phyloP scores from a whole-genome alignment of 139 green algal genomes.

The Nannochloris sp. region DNA sequence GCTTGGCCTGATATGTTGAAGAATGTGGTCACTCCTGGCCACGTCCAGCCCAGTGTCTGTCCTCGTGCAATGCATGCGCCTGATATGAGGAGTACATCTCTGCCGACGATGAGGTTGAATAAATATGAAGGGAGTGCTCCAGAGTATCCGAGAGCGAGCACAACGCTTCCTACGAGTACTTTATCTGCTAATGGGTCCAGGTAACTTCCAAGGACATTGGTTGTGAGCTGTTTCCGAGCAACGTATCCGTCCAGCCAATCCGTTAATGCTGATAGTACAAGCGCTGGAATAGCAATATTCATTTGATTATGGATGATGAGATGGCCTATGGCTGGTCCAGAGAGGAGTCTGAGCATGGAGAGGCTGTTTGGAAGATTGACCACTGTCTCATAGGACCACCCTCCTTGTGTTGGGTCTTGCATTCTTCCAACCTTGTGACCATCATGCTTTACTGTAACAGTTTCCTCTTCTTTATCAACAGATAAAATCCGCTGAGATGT shows the following conservation, averaged over 20 bases:
- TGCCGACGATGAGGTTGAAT: constrained; percentile 51
- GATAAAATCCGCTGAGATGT: no score
- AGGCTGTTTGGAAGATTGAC: constrained; percentile 41
- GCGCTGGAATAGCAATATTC: constrained; percentile 10
- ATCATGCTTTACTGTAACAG: no score
- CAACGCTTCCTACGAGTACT: constrained; percentile 37
- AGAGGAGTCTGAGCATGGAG: constrained; percentile 37
- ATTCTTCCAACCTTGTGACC: neutral
- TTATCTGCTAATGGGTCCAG: constrained; percentile 87
- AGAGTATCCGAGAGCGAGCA: constrained; percentile 38
- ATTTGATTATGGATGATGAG: constrained; percentile 32
- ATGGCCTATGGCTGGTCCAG: constrained; percentile 33
- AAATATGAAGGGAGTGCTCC: constrained; percentile 49
- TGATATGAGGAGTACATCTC: constrained; percentile 56
- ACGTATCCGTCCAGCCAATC: constrained; percentile 80
- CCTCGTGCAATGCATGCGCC: constrained; percentile 37
- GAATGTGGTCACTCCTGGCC: constrained; percentile 43
- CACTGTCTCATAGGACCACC: constrained; percentile 34
- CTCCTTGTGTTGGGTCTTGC: constrained; percentile 1
- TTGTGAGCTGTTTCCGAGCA: constrained; percentile 35
- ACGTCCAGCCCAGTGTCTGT: constrained; percentile 38
- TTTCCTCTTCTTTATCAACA: no score
- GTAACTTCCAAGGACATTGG: constrained; percentile 68
- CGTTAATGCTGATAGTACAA: constrained; percentile 28
- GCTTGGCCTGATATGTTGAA: constrained; percentile 28